phyloP scores from a whole-genome alignment of 2,329 filamentous ascomycete species.

The Xylogone sp. region DNA sequence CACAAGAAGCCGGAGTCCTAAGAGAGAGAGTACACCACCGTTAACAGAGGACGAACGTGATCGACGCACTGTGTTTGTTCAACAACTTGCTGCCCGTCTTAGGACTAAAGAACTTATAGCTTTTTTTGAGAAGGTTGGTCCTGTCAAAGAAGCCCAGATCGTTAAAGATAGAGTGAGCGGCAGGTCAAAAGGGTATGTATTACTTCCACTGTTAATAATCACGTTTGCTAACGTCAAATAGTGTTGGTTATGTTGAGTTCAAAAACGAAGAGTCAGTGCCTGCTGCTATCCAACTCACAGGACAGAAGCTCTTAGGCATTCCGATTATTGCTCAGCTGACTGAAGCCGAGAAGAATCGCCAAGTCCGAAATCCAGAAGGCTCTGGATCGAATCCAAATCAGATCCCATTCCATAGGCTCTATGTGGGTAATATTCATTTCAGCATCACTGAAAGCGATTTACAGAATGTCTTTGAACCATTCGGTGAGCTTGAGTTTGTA shows the following conservation, averaged over 20 bases:
- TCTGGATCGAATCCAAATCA: conserved; percentile 69
- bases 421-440: conserved; percentile 99
- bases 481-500: conserved; percentile 95
- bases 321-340: conserved; percentile 98
- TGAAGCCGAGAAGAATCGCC: conserved; percentile 98
- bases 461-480: conserved; percentile 94
- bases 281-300: conserved; percentile 94
- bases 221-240: conserved; percentile 43
- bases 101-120: conserved; percentile 88
- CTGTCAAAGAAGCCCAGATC: conserved; percentile 96
- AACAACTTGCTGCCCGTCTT: conserved; percentile 92
- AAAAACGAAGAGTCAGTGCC: conserved; percentile 91
- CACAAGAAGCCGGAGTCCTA: conserved; percentile 35
- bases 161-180: conserved; percentile 97
- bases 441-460: conserved; percentile 96
- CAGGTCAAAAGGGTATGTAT: conserved; percentile 87
- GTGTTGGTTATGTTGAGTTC: conserved; percentile 99
- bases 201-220: neutral
- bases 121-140: conserved; percentile 93
- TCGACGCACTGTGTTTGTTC: conserved; percentile 94
- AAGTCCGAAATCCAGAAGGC: conserved; percentile 77
- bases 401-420: conserved; percentile 94
- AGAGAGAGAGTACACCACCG: conserved; percentile 59
- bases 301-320: conserved; percentile 96
- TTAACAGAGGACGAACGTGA: conserved; percentile 95